These are phyloP conservation scores for Penicillium polonicum DNA, from an alignment of 2,329 filamentous ascomycete species.

Conservation along the genomic window DNA sequence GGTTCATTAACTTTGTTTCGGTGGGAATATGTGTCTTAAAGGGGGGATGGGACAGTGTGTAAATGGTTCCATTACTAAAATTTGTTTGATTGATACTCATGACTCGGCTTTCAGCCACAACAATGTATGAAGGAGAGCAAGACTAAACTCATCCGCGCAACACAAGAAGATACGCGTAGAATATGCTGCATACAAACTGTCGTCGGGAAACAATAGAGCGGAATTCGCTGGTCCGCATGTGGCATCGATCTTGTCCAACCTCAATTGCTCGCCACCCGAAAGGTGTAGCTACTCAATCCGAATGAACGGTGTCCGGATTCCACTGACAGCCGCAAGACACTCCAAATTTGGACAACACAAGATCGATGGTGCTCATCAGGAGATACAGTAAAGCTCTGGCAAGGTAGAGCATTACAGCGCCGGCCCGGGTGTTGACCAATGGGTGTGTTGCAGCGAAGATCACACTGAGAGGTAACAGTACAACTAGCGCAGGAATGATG, in stretches of 20 bases:
- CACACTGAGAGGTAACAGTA: constrained; percentile 7
- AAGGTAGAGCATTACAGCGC: constrained; percentile 7
- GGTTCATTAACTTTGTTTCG: too few species aligned
- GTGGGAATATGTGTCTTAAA: too few species aligned
- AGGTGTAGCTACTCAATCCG: not conserved
- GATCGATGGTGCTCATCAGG: not conserved
- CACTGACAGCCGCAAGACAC: constrained; percentile 1
- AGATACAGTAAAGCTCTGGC: constrained; percentile 8
- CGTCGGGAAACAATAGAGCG: not conserved
- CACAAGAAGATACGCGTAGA: not conserved
- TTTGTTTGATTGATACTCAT: not conserved
- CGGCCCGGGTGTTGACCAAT: constrained; percentile 6
- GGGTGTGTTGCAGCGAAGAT: constrained; percentile 7
- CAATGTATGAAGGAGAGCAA: not conserved
- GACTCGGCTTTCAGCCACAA: not conserved
- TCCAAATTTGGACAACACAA: constrained; percentile 4
- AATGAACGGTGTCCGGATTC: not conserved
- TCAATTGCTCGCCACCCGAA: not conserved
- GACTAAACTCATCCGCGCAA: not conserved
- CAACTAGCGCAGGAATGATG: constrained; percentile 14
- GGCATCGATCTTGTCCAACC: not conserved
- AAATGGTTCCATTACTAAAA: not conserved
- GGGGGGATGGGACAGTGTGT: too few species aligned
- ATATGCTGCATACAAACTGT: not conserved
- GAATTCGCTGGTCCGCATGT: not conserved